Percentiles rank a stretch among this genome's conserved stretches.
Evolutionary conservation across 306 rosid genomes (phyloP).

Genomic region (Astragalus glycyphyllos): DNA sequence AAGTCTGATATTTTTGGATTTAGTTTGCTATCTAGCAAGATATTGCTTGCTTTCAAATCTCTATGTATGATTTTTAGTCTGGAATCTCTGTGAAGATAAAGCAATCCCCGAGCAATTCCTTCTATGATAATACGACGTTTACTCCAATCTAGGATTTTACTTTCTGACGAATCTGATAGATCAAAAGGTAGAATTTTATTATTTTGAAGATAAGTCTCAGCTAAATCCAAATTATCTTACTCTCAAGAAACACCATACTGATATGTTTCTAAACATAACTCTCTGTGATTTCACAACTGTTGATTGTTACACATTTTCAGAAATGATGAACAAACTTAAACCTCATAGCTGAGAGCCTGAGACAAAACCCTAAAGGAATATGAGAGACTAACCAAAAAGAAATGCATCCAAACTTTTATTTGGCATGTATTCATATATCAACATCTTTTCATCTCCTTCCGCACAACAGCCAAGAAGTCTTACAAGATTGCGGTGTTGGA

Average conservation of each 20-base stretch:
- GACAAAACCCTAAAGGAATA: background rate
- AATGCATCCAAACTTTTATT: slow-evolving; percentile 46
- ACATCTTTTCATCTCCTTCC: slow-evolving; percentile 48
- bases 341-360: background rate
- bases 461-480: slow-evolving; percentile 42
- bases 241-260: no score
- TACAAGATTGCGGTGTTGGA: slow-evolving; percentile 51
- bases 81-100: slow-evolving; percentile 43
- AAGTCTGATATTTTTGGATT: slow-evolving; percentile 44
- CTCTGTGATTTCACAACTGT: background rate
- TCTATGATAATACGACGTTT: slow-evolving; percentile 25
- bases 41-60: slow-evolving; percentile 42
- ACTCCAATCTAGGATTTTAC: slow-evolving; percentile 24
- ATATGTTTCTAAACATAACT: background rate
- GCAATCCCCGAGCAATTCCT: slow-evolving; percentile 37
- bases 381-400: slow-evolving; percentile 44
- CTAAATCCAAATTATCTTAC: no score
- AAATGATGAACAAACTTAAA: background rate
- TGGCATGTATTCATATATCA: slow-evolving; percentile 53
- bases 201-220: background rate
- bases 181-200: background rate
- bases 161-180: background rate
- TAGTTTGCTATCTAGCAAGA: slow-evolving; percentile 31
- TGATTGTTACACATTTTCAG: background rate
- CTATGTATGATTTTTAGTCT: slow-evolving; percentile 36